Evolutionary conservation across 2,329 filamentous ascomycete species (phyloP).

Genomic region (Apiospora arundinis): DNA sequence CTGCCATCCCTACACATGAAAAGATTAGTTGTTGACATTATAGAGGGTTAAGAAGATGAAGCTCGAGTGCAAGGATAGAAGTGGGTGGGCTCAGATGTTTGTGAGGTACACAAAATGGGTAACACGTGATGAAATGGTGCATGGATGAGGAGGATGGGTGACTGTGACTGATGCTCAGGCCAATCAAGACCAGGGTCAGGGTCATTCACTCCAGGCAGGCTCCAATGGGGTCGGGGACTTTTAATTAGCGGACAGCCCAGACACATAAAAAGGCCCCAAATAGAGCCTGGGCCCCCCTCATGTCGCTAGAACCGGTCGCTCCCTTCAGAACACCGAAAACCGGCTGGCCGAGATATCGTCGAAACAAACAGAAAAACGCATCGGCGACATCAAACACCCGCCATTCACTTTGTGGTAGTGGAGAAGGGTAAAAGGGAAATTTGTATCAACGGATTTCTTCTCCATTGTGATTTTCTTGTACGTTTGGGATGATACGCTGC

Average conservation of each 20-base stretch:
- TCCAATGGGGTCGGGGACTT: slow-evolving; percentile 24
- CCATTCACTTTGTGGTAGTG: not conserved
- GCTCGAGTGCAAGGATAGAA: not conserved
- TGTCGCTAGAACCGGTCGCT: slow-evolving; percentile 45
- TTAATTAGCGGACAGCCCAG: slow-evolving; percentile 36
- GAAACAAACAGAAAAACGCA: not conserved
- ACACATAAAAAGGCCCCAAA: slow-evolving; percentile 62
- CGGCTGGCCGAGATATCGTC: slow-evolving; percentile 34
- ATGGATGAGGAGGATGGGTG: slow-evolving; percentile 19
- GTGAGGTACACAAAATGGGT: slow-evolving; percentile 19
- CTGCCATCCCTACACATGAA: slow-evolving; percentile 80
- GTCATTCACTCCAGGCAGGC: slow-evolving; percentile 15
- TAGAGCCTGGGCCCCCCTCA: slow-evolving; percentile 54
- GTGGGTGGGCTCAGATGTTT: not conserved
- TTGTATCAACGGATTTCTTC: not conserved
- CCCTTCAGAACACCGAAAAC: slow-evolving; percentile 39
- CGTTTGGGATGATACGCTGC: not conserved
- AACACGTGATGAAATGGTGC: not conserved
- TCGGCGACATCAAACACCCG: slow-evolving; percentile 28
- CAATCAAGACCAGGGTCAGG: slow-evolving; percentile 16
- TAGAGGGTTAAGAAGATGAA: slow-evolving; percentile 8
- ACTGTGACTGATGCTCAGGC: slow-evolving; percentile 15
- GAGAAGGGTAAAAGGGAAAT: not conserved
- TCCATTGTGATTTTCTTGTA: not conserved
- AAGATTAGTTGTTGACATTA: slow-evolving; percentile 27